These are phyloP conservation scores for Aspergillus flavus DNA, from an alignment of 2,329 filamentous ascomycete genomes.

Conservation along the genomic window DNA sequence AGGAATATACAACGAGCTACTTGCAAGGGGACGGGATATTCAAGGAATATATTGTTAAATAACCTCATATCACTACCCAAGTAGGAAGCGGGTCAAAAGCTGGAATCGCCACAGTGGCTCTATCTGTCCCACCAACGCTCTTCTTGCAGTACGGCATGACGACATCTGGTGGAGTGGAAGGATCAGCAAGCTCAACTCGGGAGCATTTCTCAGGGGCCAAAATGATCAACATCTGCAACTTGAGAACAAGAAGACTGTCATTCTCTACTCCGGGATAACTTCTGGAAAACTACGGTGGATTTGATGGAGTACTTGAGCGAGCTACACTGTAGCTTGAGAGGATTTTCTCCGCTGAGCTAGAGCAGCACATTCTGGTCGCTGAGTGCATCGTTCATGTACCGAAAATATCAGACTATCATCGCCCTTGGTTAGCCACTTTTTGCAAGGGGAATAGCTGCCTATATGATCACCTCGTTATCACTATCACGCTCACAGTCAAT, in stretches of 20 bases:
- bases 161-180: neutral
- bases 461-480: neutral
- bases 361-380: neutral
- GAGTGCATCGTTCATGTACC: neutral
- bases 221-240: neutral
- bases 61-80: neutral
- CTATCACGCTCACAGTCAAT: neutral
- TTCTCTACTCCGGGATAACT: neutral
- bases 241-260: neutral
- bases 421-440: neutral
- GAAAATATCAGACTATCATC: neutral
- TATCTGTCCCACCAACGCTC: neutral
- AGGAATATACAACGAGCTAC: neutral
- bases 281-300: neutral
- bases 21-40: neutral
- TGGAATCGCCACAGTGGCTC: neutral
- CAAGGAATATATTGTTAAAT: neutral
- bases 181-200: neutral
- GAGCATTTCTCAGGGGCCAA: neutral
- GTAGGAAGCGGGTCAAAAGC: neutral
- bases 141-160: neutral
- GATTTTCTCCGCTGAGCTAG: neutral
- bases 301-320: neutral
- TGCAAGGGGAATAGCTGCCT: neutral
- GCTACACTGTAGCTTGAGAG: neutral